Evolutionary conservation across 305 asterid genomes (phyloP), one percentile per base, ranked within the genome.

Genomic region (Fraxinus greggii): DNA sequence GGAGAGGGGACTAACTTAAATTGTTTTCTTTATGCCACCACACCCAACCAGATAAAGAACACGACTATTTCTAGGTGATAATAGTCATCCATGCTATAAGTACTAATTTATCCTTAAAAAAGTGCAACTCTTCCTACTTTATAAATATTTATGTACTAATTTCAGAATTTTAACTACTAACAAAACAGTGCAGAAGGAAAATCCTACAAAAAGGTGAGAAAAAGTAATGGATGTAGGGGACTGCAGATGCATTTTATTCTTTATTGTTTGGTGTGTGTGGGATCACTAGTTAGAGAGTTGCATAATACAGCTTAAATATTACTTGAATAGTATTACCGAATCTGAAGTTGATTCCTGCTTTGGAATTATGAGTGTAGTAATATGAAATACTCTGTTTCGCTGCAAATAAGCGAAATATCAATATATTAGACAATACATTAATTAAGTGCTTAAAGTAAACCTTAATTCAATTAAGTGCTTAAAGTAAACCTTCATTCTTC

Each of bases 261-360:
- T 70, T 70, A 24, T 28, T 13, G 19, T 67, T 65, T 65, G n/a
- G 36, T 31, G 42, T 31, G 42, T 31, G 38, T 19, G 31, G 70
- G 70, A 61, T n/a, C 7, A 54, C 26, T 54, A 61, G 72, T 31
- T 31, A 70, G 12, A 24, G 83, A 77, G 83, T 69, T 72, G 72
- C 72, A 72, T 80, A 76, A 63, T 29, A 80, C 28, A 82, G 86
- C 69, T 70, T 73, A 83, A 67, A 82, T 36, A 76, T 33, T 12
- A 48, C 23, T 29, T 63, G 48, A 3, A 48, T n/a, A 63, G 48
- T 19, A 88, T 82, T 91, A 97, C 99, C 88, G 97, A 92, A 85
- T 97, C 99, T 51, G 99, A 94, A 82, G 99, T 97, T 4, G 98
- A 90, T 87, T 97, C 98, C 90, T 97, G 99, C 92, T 97, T 97